Evolutionary conservation across 306 rosid species (phyloP), one percentile per base, ranked within the genome.

Genomic region (Aeschynomene evenia): DNA sequence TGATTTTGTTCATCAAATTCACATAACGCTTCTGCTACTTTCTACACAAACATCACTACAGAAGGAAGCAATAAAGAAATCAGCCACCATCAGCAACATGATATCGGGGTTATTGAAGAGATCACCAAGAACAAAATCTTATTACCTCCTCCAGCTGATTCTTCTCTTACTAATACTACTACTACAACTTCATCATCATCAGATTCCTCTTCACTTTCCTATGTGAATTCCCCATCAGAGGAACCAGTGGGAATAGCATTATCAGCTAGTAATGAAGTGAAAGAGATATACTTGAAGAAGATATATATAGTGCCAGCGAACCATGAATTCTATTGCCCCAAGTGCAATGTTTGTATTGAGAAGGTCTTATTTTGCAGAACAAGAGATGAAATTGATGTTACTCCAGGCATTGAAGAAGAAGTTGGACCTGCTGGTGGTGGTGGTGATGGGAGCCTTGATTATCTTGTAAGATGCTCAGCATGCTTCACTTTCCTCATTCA

Each of bases 271-370:
- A 59, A 31, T n/a, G 68, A 55, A 45, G 80, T n/a, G 13, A 21
- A 43, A 22, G 89, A 87, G 39, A 56, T 90, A 15, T 69, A 66
- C 53, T 76, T 90, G 45, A 86, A 70, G 39, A 73, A 69, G 36
- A 40, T 88, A 7, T 85, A 61, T 57, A 20, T 72, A 6, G 68
- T 71, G 80, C 80, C 77, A 9, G 79, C 73, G 0, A 42, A 74
- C 11, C 87, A 83, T 65, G 85, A 72, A 43, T 88, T 90, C 56
- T 84, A 84, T 40, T 90, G 97, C 72, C 97, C 97, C 4, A 72
- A 56, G 4, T 90, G 97, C 33, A 55, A 66, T 0, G 51, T 83
- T 64, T 82, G 90, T 51, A 81, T 90, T 57, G 73, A 87, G 18
- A 88, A 83, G 81, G 95, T 90, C 3, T 63, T 88, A 1, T 54